Base-by-base conservation (phyloP, 2,329 filamentous ascomycete species). In the Penicillium olsonii region DNA sequence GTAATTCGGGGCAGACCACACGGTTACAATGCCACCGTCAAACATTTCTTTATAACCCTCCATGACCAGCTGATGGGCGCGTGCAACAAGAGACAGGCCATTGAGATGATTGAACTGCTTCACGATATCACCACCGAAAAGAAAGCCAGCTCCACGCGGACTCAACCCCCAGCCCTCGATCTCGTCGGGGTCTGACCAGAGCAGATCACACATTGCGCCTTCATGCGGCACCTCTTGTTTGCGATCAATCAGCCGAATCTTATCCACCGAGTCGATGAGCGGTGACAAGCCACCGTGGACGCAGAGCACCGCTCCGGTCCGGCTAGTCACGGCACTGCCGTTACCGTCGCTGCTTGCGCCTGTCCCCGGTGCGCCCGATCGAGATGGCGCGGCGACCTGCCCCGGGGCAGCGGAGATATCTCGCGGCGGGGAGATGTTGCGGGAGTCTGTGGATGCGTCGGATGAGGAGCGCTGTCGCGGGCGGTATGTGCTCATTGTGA, bases 31-130 rank as follows among this genome's bases (percentile, higher is more conserved):
- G 40, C 86, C 90, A 12, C 85, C 87, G 67, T 96, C 90, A 66
- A 97, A 99, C 92, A 97, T 97, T 70, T 97, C 94, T 75, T 97
- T 97, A 73, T 96, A 99, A 0, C 94, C 94, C 70, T 99, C 94
- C 94, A 97, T 99, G 57, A 99, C 94, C 18, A 99, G 84, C 71
- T 99, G 94, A 68, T 99, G 94, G 1, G 94, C 94, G 47, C 94
- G 84, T 15, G 92, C 94, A 57, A 99, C 94, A 44, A 99, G 80
- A 18, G 87, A 90, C 22, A 99, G 81, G 66, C 96, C 90, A 69
- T 99, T 99, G 50, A 85, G 84, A 72, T 96, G 87, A 73, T 97
- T 99, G 77, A 99, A 99, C 57, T 86, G 85, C 64, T 94, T 95
- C 64, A 97, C 92, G 50, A 97, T 97, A 67, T 96, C 92, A 3